A percentile compares a stretch with the other conserved stretches of the same genome.
Conservation (phyloP, 306 rosid species). For the Castanea crenata region DNA sequence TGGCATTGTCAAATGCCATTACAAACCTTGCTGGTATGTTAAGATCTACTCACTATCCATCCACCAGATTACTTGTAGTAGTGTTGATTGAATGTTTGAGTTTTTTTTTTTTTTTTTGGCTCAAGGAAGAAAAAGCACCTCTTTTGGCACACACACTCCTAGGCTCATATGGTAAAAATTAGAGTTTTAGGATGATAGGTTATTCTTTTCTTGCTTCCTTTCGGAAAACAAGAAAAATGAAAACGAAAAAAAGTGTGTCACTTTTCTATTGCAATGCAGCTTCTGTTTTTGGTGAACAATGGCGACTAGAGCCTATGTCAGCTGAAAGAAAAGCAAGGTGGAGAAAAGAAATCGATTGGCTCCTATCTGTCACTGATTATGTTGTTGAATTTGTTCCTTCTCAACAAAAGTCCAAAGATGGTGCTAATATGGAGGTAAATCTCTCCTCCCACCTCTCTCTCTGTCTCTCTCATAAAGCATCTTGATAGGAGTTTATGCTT, state of each 20-base stretch:
- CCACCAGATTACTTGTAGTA: not conserved
- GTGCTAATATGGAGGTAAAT: conserved; percentile 84
- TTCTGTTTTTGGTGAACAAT: conserved; percentile 89
- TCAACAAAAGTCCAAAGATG: conserved; percentile 77
- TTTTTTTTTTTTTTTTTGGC: not conserved
- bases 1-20: conserved; percentile 96
- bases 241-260: not conserved
- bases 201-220: not conserved
- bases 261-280: conserved; percentile 54
- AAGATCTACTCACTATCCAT: not conserved
- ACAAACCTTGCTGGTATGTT: conserved; percentile 92
- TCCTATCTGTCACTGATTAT: conserved; percentile 75
- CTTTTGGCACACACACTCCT: not conserved
- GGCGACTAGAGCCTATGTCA: conserved; percentile 82
- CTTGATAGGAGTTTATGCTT: conserved; percentile 4
- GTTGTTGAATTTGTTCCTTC: conserved; percentile 91
- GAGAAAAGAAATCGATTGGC: conserved; percentile 90
- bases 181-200: not conserved
- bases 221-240: not conserved
- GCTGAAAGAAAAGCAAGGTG: conserved; percentile 74
- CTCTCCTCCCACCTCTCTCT: not conserved
- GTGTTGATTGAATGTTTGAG: not conserved
- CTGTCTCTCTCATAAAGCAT: not conserved
- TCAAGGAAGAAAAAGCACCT: not conserved
- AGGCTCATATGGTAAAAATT: not conserved